phyloP scores from a whole-genome alignment of 495 filamentous ascomycete species.

The Xylaria scruposa region DNA sequence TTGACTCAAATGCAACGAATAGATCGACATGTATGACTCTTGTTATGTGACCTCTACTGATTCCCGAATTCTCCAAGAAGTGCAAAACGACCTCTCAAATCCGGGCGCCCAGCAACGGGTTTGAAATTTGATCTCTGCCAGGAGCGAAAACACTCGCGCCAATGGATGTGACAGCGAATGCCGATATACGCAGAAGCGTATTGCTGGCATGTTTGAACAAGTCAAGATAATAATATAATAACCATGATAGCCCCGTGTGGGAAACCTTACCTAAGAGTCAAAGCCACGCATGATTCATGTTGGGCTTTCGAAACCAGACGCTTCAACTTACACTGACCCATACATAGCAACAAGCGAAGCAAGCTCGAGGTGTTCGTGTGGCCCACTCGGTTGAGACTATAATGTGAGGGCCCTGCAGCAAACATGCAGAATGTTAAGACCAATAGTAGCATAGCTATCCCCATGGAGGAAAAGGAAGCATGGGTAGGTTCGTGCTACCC shows the following conservation, averaged over 20 bases:
- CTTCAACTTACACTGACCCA: not conserved
- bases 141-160: conserved; percentile 50
- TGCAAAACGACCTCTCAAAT: conserved; percentile 56
- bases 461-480: not conserved
- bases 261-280: not conserved
- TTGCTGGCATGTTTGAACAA: conserved; percentile 34
- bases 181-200: conserved; percentile 47
- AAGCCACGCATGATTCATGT: not conserved
- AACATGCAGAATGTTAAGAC: conserved; percentile 15
- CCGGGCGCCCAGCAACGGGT: conserved; percentile 58
- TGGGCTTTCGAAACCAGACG: not conserved
- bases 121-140: conserved; percentile 48
- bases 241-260: not conserved
- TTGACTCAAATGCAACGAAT: not conserved
- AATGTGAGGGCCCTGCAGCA: conserved; percentile 1
- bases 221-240: not conserved
- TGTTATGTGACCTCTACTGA: conserved; percentile 57
- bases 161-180: conserved; percentile 43
- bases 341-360: not conserved
- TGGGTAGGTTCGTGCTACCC: not conserved
- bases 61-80: conserved; percentile 53
- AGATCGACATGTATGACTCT: conserved; percentile 31
- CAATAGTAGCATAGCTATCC: not conserved
- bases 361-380: not conserved
- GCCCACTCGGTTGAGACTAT: not conserved